A percentile compares a stretch with the other conserved stretches of the same genome.
Conservation (phyloP, 1,284 basidiomycete genomes). For the Leccinum angustisporum region DNA sequence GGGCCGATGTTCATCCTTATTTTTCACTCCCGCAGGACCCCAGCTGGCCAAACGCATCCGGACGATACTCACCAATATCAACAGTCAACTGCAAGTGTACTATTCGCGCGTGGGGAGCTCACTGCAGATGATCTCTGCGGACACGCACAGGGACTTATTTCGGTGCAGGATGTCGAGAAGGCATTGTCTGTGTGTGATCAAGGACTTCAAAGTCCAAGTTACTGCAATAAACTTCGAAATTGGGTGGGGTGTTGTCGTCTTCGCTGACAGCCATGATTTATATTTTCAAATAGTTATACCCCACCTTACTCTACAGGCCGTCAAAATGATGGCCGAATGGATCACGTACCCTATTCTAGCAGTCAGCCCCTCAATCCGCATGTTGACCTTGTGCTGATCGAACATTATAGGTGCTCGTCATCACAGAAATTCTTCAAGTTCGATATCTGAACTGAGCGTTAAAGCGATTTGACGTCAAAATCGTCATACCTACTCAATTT, state of each 20-base stretch:
- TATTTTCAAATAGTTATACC: too few relatives aligned
- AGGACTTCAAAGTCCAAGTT: too few relatives aligned
- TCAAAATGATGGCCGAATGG: constrained; percentile 66
- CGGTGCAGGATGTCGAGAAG: too few relatives aligned
- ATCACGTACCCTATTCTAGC: constrained; percentile 76
- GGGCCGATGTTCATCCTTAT: constrained; percentile 3
- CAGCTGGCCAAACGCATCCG: constrained; percentile 95
- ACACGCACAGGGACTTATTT: too few relatives aligned
- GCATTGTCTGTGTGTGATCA: too few relatives aligned
- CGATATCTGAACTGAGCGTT: constrained; percentile 88
- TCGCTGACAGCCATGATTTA: too few relatives aligned
- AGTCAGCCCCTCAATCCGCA: constrained; percentile 38
- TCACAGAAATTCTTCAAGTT: constrained; percentile 88
- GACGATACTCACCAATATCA: constrained; percentile 84
- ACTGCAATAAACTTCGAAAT: too few relatives aligned
- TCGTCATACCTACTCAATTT: constrained; percentile 93
- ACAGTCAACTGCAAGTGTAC: too few relatives aligned
- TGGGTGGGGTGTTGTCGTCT: too few relatives aligned
- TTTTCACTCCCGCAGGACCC: constrained; percentile 51
- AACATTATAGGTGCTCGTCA: constrained; percentile 58
- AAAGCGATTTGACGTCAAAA: constrained; percentile 82
- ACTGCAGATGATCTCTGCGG: too few relatives aligned
- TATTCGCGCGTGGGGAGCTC: too few relatives aligned
- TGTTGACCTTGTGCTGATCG: constrained; percentile 20
- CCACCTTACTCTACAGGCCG: too few relatives aligned